phyloP scores from a whole-genome alignment of 2,329 filamentous ascomycete genomes.

The Colletotrichum sp. region DNA sequence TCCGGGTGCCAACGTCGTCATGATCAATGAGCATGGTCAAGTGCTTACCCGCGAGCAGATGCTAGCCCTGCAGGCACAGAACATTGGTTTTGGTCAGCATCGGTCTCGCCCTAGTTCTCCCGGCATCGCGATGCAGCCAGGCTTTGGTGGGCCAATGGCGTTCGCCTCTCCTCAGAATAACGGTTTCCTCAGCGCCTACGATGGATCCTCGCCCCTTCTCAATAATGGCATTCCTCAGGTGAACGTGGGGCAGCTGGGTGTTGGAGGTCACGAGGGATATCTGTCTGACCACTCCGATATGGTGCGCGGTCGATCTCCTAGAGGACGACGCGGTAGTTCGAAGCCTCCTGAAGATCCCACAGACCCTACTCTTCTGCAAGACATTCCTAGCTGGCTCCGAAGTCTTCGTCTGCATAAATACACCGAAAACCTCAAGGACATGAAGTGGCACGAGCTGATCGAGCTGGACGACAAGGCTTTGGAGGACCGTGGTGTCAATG shows the following conservation, averaged over 20 bases:
- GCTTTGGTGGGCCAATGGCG: conserved; percentile 63
- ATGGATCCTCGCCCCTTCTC: conserved; percentile 72
- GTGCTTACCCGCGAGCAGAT: conserved; percentile 86
- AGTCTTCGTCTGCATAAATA: conserved; percentile 97
- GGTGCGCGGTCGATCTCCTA: conserved; percentile 86
- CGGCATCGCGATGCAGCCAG: conserved; percentile 78
- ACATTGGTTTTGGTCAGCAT: conserved; percentile 63
- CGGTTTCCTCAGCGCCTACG: conserved; percentile 90
- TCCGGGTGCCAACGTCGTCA: conserved; percentile 80
- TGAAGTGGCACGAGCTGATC: conserved; percentile 94
- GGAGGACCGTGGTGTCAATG: conserved; percentile 92
- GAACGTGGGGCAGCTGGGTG: conserved; percentile 74
- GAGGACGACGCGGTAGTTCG: conserved; percentile 90
- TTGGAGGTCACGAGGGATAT: conserved; percentile 80
- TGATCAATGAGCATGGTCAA: conserved; percentile 94
- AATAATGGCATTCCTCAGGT: conserved; percentile 75
- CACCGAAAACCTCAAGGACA: conserved; percentile 95
- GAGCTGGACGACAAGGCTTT: conserved; percentile 92
- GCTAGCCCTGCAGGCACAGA: conserved; percentile 76
- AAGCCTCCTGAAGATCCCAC: conserved; percentile 99
- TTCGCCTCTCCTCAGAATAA: conserved; percentile 94
- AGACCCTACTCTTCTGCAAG: conserved; percentile 86
- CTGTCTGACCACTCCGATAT: conserved; percentile 94
- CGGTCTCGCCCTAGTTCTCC: conserved; percentile 91
- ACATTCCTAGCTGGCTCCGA: conserved; percentile 95